Evolutionary conservation across 164 flowering plant species (phyloP).

Genomic region (Stephania cephalantha): DNA sequence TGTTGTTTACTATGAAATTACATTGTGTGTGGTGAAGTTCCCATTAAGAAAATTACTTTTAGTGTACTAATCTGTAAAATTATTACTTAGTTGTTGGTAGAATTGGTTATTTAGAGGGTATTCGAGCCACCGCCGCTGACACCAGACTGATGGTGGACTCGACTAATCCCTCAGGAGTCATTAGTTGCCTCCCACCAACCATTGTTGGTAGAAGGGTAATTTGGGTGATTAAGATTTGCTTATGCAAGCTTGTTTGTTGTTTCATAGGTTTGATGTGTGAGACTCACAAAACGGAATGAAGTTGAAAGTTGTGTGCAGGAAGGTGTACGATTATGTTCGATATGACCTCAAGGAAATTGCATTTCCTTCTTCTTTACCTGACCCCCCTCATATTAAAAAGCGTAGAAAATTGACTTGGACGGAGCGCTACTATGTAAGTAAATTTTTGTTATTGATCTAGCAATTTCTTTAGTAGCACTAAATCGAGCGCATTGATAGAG

Average conservation of each 20-base stretch:
- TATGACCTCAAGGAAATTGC: constrained; percentile 89
- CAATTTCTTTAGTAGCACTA: too few relatives aligned
- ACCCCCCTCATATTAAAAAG: constrained; percentile 64
- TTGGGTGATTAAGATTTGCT: background rate
- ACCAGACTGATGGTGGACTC: too few relatives aligned
- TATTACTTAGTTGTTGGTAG: too few relatives aligned
- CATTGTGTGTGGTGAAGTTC: too few relatives aligned
- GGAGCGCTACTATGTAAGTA: constrained; percentile 50
- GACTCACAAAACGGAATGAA: constrained; percentile 38
- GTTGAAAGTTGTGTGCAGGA: constrained; percentile 56
- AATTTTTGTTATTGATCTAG: background rate
- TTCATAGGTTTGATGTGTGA: constrained; percentile 5
- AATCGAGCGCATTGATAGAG: background rate
- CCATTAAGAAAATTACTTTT: too few relatives aligned
- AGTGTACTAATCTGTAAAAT: too few relatives aligned
- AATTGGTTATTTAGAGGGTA: too few relatives aligned
- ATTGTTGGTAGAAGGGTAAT: too few relatives aligned
- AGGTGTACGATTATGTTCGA: constrained; percentile 63
- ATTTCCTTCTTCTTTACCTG: constrained; percentile 81
- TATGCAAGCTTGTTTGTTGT: constrained; percentile 2
- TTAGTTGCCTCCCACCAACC: too few relatives aligned
- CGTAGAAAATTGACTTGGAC: constrained; percentile 61
- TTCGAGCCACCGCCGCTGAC: too few relatives aligned
- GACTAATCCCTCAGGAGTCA: too few relatives aligned
- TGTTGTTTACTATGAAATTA: too few relatives aligned